phyloP scores from a whole-genome alignment of 106 monocot genomes.

The Chionographis japonica region DNA sequence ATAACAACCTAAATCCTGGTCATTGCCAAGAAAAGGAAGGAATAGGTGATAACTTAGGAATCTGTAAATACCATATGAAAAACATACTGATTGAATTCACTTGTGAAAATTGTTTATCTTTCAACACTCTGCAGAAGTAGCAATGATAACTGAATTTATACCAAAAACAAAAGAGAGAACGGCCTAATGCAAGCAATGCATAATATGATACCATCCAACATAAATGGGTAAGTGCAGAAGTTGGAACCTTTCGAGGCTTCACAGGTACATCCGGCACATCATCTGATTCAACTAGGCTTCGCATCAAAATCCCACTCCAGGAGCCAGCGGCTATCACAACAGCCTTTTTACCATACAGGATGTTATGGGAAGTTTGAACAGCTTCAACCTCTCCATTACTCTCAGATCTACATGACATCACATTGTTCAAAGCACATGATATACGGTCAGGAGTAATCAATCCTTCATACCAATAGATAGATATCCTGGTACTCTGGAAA shows the following conservation, averaged over 20 bases:
- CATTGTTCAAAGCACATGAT: background rate
- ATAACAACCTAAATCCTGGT: too few species aligned
- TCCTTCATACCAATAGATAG: background rate
- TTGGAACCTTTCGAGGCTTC: constrained; percentile 78
- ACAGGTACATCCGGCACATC: constrained; percentile 49
- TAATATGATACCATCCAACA: too few species aligned
- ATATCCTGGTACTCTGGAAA: background rate
- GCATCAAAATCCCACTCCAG: constrained; percentile 70
- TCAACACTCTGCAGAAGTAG: too few species aligned
- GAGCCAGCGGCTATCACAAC: constrained; percentile 80
- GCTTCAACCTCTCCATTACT: constrained; percentile 63
- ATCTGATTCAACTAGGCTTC: constrained; percentile 24
- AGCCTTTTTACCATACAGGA: constrained; percentile 52
- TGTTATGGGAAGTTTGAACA: constrained; percentile 66
- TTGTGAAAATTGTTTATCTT: too few species aligned
- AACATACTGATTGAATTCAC: too few species aligned
- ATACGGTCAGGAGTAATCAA: background rate
- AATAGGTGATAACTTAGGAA: too few species aligned
- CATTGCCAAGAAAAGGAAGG: too few species aligned
- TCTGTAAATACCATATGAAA: too few species aligned
- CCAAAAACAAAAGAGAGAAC: too few species aligned
- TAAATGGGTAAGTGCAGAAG: too few species aligned
- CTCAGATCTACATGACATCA: constrained; percentile 42
- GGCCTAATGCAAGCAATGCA: too few species aligned
- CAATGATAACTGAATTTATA: too few species aligned